A percentile compares a stretch with the other conserved stretches of the same genome.
Evolutionary conservation across 2,329 filamentous ascomycete species (phyloP).

Genomic region (Emergomyces africanus): DNA sequence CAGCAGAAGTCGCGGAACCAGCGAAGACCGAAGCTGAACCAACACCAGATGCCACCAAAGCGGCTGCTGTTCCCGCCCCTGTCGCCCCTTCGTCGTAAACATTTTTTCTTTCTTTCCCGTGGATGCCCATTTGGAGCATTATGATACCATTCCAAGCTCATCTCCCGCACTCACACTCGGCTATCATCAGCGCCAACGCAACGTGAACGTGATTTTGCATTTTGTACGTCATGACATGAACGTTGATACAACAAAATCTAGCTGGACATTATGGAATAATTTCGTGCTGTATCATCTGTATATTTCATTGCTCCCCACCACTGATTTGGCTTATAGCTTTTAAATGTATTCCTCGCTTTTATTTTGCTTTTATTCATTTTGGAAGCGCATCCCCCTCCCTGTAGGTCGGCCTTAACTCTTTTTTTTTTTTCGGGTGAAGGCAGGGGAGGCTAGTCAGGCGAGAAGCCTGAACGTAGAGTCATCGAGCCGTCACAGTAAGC

Average conservation of each 20-base stretch:
- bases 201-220: not conserved
- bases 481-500: constrained; percentile 4
- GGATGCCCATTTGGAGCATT: not conserved
- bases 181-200: not conserved
- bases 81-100: constrained; percentile 1
- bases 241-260: not conserved
- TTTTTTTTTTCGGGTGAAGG: too few relatives aligned
- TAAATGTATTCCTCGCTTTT: not conserved
- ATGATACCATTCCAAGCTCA: not conserved
- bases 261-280: not conserved
- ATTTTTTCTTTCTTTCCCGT: not conserved
- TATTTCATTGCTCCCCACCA: not conserved
- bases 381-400: not conserved
- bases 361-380: not conserved
- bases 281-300: not conserved
- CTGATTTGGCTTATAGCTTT: not conserved
- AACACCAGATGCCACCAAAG: constrained; percentile 2
- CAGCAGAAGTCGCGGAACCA: not conserved
- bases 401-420: not conserved
- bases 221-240: not conserved
- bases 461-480: constrained; percentile 6
- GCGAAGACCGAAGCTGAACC: not conserved
- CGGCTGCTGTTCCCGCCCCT: constrained; percentile 3
- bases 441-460: constrained; percentile 4
- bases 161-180: not conserved